These are phyloP conservation scores for Phoma sp. DNA, from an alignment of 2,329 filamentous ascomycete genomes.

Conservation along the genomic window DNA sequence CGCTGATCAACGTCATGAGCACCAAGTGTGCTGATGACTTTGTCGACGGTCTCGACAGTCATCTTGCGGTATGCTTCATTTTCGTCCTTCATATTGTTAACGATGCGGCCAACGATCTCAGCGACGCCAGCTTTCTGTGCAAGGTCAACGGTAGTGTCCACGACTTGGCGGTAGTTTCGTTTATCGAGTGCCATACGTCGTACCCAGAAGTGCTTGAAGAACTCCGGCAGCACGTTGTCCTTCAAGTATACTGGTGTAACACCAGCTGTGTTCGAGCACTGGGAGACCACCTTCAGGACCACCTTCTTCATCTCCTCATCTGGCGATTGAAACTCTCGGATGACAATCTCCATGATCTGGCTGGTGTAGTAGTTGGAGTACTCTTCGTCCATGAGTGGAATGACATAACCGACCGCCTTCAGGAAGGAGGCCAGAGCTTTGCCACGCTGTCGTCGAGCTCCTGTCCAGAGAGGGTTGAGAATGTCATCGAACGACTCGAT, in stretches of 20 bases:
- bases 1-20: slow-evolving; percentile 93
- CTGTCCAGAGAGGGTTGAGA: slow-evolving; percentile 95
- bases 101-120: slow-evolving; percentile 92
- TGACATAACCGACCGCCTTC: slow-evolving; percentile 97
- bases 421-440: slow-evolving; percentile 95
- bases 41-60: slow-evolving; percentile 98
- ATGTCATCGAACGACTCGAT: slow-evolving; percentile 99
- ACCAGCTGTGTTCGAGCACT: slow-evolving; percentile 92
- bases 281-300: slow-evolving; percentile 94
- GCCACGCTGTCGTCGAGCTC: slow-evolving; percentile 92
- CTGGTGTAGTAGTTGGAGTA: slow-evolving; percentile 99
- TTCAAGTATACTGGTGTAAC: slow-evolving; percentile 95
- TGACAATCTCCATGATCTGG: slow-evolving; percentile 98
- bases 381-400: slow-evolving; percentile 98
- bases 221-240: slow-evolving; percentile 92
- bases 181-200: slow-evolving; percentile 96
- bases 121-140: slow-evolving; percentile 97
- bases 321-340: slow-evolving; percentile 93
- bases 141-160: slow-evolving; percentile 96
- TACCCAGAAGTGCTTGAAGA: slow-evolving; percentile 99
- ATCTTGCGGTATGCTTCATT: slow-evolving; percentile 98
- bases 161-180: slow-evolving; percentile 96
- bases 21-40: slow-evolving; percentile 90
- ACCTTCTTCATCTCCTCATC: slow-evolving; percentile 99
- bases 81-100: slow-evolving; percentile 96